Conservation (phyloP, 2,329 filamentous ascomycete genomes). For the Coniochaeta prunicola region DNA sequence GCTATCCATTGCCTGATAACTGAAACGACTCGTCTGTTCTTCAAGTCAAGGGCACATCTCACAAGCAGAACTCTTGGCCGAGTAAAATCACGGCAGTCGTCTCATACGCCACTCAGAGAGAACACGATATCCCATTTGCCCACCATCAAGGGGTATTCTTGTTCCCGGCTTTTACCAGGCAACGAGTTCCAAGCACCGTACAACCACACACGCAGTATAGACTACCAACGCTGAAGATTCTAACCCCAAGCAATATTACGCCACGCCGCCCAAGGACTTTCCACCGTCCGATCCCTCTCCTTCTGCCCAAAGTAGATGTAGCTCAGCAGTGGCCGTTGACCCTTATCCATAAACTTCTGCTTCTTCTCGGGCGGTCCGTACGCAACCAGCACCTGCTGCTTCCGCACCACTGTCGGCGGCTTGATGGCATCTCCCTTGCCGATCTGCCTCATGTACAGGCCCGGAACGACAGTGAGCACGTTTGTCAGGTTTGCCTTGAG, state of each 20-base stretch:
- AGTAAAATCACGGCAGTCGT: too few species aligned
- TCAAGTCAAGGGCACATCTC: too few species aligned
- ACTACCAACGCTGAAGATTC: neutral
- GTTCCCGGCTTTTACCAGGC: neutral
- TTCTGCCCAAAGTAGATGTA: conserved; percentile 17
- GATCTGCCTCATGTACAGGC: conserved; percentile 27
- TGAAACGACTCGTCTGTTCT: too few species aligned
- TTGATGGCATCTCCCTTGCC: conserved; percentile 25
- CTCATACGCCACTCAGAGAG: too few species aligned
- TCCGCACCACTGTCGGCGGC: conserved; percentile 24
- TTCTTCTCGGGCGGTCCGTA: conserved; percentile 27
- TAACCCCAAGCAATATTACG: neutral
- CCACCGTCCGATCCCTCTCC: conserved; percentile 2
- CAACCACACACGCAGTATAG: too few species aligned
- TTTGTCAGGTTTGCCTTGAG: conserved; percentile 22
- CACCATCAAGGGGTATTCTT: neutral
- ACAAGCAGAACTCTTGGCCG: too few species aligned
- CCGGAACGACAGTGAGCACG: conserved; percentile 26
- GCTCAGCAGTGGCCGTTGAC: conserved; percentile 21
- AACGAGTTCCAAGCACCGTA: neutral
- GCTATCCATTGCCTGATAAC: neutral
- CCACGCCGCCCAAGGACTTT: neutral
- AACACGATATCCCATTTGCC: too few species aligned
- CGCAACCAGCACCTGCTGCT: conserved; percentile 30
- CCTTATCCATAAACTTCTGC: conserved; percentile 16